Evolutionary conservation across 2,329 filamentous ascomycete genomes (phyloP), one percentile per base, ranked within the genome.

Genomic region (Penicillium sumatraense): DNA sequence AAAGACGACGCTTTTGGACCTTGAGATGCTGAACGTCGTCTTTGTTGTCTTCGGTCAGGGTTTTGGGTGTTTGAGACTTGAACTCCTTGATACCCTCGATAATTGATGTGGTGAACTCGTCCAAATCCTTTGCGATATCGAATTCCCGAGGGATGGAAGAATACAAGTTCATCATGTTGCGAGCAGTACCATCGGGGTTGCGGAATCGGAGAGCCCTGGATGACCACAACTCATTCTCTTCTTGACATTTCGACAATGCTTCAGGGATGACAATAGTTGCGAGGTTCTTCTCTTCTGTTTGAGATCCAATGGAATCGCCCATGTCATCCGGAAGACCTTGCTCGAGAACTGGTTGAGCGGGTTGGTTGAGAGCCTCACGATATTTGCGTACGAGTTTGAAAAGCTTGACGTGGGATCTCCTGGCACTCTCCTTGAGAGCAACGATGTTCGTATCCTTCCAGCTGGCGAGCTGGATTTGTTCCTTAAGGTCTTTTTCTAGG

Each of bases 371-470:
- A 10, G 96, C 75, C 16, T 82, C 82, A 38, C 95, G 86, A 75
- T 96, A 99, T 75, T 97, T 98, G 52, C 91, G 85, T 41, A 99
- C 89, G 31, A 96, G 81, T 64, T 90, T 90, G 78, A 96, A 96
- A 2, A 99, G 83, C 73, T 96, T 97, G 66, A 89, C 86, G 69
- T 99, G 95, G 18, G 93, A 97, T 57, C 88, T 89, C 65, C 89
- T 88, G 1, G 95, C 92, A 72, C 93, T 98, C 68, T 97, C 92
- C 62, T 88, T 86, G 14, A 99, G 79, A 1, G 91, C 90, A 45
- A 89, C 88, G 58, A 99, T 96, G 67, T 98, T 99, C 20, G 91
- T 96, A 65, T 99, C 95, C 72, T 96, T 97, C 96, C 96, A 99
- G 73, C 92, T 97, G 7, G 93, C 92, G 65, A 99, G 80, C 49